Evolutionary conservation across 495 filamentous ascomycete genomes (phyloP), one percentile per base, ranked within the genome.

Genomic region (Hypoxylon rickii): DNA sequence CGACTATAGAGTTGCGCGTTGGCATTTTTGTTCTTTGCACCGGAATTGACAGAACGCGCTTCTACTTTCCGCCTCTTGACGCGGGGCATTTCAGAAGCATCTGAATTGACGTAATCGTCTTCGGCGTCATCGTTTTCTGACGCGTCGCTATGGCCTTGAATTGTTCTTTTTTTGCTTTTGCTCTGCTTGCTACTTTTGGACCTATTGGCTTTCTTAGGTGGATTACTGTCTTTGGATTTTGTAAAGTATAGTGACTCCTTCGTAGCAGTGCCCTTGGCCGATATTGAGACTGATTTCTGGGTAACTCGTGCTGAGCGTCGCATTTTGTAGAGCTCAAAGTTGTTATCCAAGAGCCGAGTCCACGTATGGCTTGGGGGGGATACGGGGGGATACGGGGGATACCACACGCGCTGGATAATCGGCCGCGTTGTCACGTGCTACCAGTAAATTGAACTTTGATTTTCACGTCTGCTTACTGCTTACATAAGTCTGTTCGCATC

Each of bases 41-140:
- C 10, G 24, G 24, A 29, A 29, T 12, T 34, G 1, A n/a, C 13
- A 15, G 52, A 8, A 13, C 32, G 46, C 8, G 42, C n/a, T 20
- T 19, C 19, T 13, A 57, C 33, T 18, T 54, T 63, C n/a, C 49
- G 53, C 36, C 53, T 57, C 40, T 63, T 63, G 33, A 19, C 26
- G 21, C 32, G 47, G 4, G 42, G 20, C 24, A 42, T 17, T 3
- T 13, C 44, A n/a, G 11, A 20, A 7, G 24, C 10, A 12, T 55
- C 43, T 16, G 24, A 12, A 2, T 44, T 44, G 33, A 40, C 24
- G 41, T 51, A 31, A 13, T 53, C 49, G 3, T 53, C 49, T 7
- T 52, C 44, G 5, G 12, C 32, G 12, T 48, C 15, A n/a, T 50
- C 49, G 19, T 11, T 6, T 17, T 53, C 42, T 17, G 39, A 41